Evolutionary conservation across 2,329 filamentous ascomycete genomes (phyloP).

Genomic region (Seiridium unicorne): DNA sequence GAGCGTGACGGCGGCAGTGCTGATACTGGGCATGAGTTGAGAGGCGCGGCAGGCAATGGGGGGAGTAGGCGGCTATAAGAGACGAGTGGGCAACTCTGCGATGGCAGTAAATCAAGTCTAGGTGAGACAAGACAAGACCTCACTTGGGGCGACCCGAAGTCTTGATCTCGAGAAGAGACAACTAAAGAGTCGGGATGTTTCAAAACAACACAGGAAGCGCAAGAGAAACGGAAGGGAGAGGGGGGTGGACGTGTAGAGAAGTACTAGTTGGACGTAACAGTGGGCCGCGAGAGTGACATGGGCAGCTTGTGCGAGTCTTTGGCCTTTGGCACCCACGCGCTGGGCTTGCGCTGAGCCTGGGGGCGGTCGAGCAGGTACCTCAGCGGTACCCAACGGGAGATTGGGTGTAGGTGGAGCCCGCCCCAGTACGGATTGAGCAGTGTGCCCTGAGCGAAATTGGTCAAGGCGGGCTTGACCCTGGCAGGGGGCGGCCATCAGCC

Average conservation of each 20-base stretch:
- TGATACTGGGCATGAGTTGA: constrained; percentile 18
- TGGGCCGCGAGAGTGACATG: constrained; percentile 12
- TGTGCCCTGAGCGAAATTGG: constrained; percentile 17
- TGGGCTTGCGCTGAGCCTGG: constrained; percentile 11
- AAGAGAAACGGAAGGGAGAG: constrained; percentile 29
- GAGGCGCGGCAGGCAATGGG: constrained; percentile 11
- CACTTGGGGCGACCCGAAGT: constrained; percentile 27
- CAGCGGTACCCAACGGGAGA: constrained; percentile 23
- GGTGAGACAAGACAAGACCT: constrained; percentile 27
- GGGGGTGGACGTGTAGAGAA: constrained; percentile 29
- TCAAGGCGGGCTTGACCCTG: constrained; percentile 18
- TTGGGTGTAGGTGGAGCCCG: constrained; percentile 23
- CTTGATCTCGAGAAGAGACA: constrained; percentile 27
- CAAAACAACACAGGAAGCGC: constrained; percentile 28
- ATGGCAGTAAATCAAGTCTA: constrained; percentile 20
- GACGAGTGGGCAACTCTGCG: constrained; percentile 17
- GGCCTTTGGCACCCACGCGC: not conserved
- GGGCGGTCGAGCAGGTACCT: constrained; percentile 23
- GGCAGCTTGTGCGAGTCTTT: not conserved
- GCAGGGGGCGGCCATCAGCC: not conserved
- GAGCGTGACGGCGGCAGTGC: constrained; percentile 25
- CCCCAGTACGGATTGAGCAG: constrained; percentile 10
- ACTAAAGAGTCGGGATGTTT: constrained; percentile 27
- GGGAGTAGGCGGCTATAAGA: constrained; percentile 28
- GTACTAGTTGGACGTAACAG: constrained; percentile 24